Evolutionary conservation across 768 basidiomycete genomes (phyloP), one percentile per base, ranked within the genome.

Genomic region (Dendrothele bispora): DNA sequence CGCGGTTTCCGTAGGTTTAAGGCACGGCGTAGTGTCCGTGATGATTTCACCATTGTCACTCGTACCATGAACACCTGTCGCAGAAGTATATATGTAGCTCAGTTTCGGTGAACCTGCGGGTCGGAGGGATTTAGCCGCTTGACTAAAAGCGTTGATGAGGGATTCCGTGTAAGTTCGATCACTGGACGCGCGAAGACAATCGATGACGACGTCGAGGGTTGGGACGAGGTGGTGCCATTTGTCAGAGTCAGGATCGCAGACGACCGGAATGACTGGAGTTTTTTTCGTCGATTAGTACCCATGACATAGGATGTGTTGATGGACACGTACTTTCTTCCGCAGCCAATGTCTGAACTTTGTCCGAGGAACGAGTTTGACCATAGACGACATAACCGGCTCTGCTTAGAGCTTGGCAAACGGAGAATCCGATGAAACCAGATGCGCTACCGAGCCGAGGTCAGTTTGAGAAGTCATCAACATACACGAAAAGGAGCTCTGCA

Each of bases 301-400:
- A 10, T n/a, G 34, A 20, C 14, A 17, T n/a, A 30, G 24, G 18
- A 34, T 15, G n/a, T 36, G 11, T 6, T 12, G 20, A 10, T 38
- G 2, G 1, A 1, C 2, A 55, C 64, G 38, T 39, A 72, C 71
- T 74, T 59, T 78, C 77, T 52, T 74, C 68, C 6, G 59, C 60
- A 1, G 64, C 61, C 1, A 78, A 62, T 28, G 44, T 39, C 25
- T 63, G 65, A 0, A 59, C 67, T 39, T 72, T 73, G 2, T 38
- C 54, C 10, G 47, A 38, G 0, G 71, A 72, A 34, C 77, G 70
- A 0, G 74, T 74, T 25, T 65, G 54, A 15, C 75, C 75, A 45
- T 73, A 75, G 1, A 77, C 77, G 18, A 66, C 63, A 44, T 78
- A 73, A 0, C 77, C 77, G 0, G 67, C 70, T 24, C 75, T 71